Evolutionary conservation across 2,329 filamentous ascomycete species (phyloP), one percentile per base, ranked within the genome.

Genomic region (Sclerotiophoma versabilis): DNA sequence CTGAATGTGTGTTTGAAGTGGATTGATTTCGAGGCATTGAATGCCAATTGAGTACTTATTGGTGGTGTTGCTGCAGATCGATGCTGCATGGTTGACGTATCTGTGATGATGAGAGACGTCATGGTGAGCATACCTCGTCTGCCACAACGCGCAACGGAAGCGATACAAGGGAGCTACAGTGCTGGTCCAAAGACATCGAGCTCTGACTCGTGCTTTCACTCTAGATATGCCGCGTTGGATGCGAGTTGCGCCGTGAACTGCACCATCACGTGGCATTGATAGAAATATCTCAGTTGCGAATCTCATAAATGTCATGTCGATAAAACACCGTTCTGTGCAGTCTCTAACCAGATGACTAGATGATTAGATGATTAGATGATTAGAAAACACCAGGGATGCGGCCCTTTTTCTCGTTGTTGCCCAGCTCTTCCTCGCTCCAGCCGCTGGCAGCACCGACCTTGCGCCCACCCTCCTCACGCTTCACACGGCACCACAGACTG

Each of bases 401-500:
- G 4, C 77, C 78, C 34, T 76, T 78, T 36, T 76, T 77, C 58
- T 79, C 78, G 42, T 79, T 79, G 36, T 74, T 73, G 36, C 79
- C 80, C 49, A 81, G 59, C 60, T 82, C 80, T 70, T 83, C 61
- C 67, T 78, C 74, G 70, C 75, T 69, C 80, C 81, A 75, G 4
- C 73, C 71, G 65, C 70, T 62, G 2, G 64, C 70, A 12, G 62
- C 71, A 15, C 80, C 84, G 43, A 88, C 85, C 59, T 84, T 81
- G 53, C 85, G 76, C 6, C 86, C 86, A 20, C 93, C 92, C 66
- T 93, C 85, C 73, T 90, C 90, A 64, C 95, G 83, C 87, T 99
- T 99, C 30, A 99, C 93, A 51, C 95, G 85, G 77, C 92, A 96
- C 79, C 87, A 93, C 73, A 97, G 84, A 22, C 93, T 93, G 38